phyloP scores from a whole-genome alignment of 163 green algal species.

The Scenedesmus sp. region DNA sequence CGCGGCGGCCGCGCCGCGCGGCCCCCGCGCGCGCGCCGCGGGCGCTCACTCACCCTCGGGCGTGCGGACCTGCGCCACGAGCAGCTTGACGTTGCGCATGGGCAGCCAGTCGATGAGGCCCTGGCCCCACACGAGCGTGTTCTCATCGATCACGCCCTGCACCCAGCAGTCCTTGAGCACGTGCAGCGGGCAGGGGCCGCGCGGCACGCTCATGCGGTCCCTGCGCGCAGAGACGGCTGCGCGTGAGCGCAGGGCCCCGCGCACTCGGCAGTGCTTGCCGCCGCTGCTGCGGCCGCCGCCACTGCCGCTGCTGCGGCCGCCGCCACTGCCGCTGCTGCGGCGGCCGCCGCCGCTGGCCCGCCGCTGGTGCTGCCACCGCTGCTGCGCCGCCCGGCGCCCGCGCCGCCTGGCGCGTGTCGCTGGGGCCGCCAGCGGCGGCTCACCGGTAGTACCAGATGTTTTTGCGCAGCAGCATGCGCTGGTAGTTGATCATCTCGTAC shows the following conservation, averaged over 20 bases:
- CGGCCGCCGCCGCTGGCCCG: neutral
- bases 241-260: too few relatives aligned
- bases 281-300: too few relatives aligned
- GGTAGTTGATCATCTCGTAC: conserved; percentile 76
- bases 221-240: conserved; percentile 25
- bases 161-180: conserved; percentile 92
- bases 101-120: conserved; percentile 94
- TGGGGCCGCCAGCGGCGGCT: neutral
- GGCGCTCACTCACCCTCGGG: conserved; percentile 90
- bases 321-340: neutral
- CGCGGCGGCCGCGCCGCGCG: too few relatives aligned
- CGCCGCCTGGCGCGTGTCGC: neutral
- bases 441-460: conserved; percentile 45
- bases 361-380: neutral
- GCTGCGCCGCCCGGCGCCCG: neutral
- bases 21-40: too few relatives aligned
- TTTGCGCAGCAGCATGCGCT: conserved; percentile 75
- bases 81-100: conserved; percentile 90
- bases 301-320: too few relatives aligned
- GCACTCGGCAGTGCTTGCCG: too few relatives aligned
- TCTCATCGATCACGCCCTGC: conserved; percentile 92
- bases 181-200: conserved; percentile 92
- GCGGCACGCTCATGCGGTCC: conserved; percentile 68
- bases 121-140: conserved; percentile 97
- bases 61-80: conserved; percentile 91